Evolutionary conservation across 306 rosid genomes (phyloP), one percentile per base, ranked within the genome.

Genomic region (Hippophae rhamnoides): DNA sequence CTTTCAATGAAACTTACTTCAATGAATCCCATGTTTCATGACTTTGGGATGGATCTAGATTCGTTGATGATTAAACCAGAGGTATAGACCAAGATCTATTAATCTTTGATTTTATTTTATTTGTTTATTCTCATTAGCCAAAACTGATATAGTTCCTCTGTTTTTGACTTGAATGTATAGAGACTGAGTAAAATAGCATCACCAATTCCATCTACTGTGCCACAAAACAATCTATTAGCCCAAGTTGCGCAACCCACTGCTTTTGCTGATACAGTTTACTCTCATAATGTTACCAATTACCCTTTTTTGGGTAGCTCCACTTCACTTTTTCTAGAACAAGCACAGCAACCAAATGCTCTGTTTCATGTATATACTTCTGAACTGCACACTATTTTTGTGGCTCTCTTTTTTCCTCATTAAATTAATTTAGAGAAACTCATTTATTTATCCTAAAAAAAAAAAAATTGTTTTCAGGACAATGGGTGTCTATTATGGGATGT

Each of bases 1-100:
- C 84, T 92, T 70, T 92, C 98, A 47, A 76, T 85, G 96, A 92
- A 85, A 68, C 93, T 92, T 73, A 84, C 95, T 54, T 83, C 96
- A 5, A 61, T 83, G 72, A 83, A 74, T 73, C 92, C 95, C 64
- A 66, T 81, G 65, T 67, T 78, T 55, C 79, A 70, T 71, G 96
- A 83, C 54, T 69, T 81, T 52, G 77, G 89, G 74, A 75, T 74
- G 85, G 93, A 92, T 73, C 43, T 78, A 40, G 87, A 82, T 31
- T 70, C 57, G 12, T 69, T 71, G 58, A 64, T 79, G 81, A 72
- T 74, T 64, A 78, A 78, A 69, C 86, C 78, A 47, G 95, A 78
- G 89, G 96, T 87, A 68, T 7, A 51, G 53, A 43, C 2, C 41
- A 7, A 67, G 7, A 10, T 40, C 13, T 5, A 23, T 43, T 8